Percentiles rank a stretch among this genome's conserved stretches.
These are phyloP conservation scores for Staphylotrichum longicolle DNA, from an alignment of 495 filamentous ascomycete genomes.

Conservation along the genomic window DNA sequence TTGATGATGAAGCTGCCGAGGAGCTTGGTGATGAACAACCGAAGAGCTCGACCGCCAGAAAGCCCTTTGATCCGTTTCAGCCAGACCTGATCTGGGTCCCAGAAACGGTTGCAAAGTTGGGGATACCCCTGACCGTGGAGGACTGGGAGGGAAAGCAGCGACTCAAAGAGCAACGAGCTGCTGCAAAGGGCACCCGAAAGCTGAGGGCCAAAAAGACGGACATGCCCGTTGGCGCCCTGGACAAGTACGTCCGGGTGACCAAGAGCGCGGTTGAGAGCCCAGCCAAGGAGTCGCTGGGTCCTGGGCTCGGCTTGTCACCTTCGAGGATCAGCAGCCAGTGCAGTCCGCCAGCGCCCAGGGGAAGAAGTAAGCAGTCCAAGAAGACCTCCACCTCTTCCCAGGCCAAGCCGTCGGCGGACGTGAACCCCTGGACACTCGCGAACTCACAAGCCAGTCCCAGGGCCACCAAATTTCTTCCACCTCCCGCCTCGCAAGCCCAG, in stretches of 20 bases:
- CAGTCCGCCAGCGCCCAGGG: constrained; percentile 1
- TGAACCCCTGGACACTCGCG: constrained; percentile 47
- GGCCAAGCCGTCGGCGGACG: constrained; percentile 25
- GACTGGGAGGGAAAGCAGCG: constrained; percentile 68
- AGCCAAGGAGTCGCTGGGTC: constrained; percentile 3
- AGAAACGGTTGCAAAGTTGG: constrained; percentile 64
- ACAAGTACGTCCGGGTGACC: constrained; percentile 42
- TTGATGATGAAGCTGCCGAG: constrained; percentile 53
- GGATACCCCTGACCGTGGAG: constrained; percentile 68
- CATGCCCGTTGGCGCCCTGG: constrained; percentile 33
- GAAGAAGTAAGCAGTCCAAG: constrained; percentile 37
- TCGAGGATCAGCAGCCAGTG: constrained; percentile 22
- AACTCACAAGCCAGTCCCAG: constrained; percentile 40
- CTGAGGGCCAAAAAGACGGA: constrained; percentile 28
- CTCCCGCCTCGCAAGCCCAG: constrained; percentile 14
- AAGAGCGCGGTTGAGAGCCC: constrained; percentile 27
- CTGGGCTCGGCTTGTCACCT: constrained; percentile 1
- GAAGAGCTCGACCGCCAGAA: constrained; percentile 43
- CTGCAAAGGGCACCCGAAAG: constrained; percentile 31
- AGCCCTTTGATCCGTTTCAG: constrained; percentile 65
- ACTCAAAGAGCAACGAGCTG: constrained; percentile 39
- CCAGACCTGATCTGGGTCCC: constrained; percentile 73
- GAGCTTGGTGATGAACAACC: constrained; percentile 33
- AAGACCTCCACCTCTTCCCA: constrained; percentile 26
- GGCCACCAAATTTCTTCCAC: constrained; percentile 25